Conservation (phyloP, 2,329 filamentous ascomycete species). For the Penicillium griseofulvum region DNA sequence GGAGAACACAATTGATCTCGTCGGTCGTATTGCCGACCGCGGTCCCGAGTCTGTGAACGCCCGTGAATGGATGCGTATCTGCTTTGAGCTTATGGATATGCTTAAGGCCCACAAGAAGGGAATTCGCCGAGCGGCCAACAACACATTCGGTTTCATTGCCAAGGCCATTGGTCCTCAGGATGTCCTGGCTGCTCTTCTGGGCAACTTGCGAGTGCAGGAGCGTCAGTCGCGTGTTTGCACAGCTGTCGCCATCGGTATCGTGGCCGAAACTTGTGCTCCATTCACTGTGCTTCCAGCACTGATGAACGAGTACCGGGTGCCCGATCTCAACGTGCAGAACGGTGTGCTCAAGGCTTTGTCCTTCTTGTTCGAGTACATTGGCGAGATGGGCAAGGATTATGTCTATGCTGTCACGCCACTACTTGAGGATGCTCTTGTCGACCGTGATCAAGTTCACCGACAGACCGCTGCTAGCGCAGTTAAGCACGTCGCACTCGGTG, state of each 20-base stretch:
- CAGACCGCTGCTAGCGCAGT: conserved; percentile 96
- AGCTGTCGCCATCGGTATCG: conserved; percentile 95
- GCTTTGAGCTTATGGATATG: conserved; percentile 98
- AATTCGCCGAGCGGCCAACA: conserved; percentile 95
- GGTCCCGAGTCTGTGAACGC: conserved; percentile 96
- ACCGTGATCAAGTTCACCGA: conserved; percentile 95
- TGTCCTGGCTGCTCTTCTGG: conserved; percentile 89
- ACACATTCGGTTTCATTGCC: conserved; percentile 98
- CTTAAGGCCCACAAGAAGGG: conserved; percentile 99
- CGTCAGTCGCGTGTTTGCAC: conserved; percentile 98
- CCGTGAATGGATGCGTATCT: conserved; percentile 99
- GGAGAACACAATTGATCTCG: conserved; percentile 97
- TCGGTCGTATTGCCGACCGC: conserved; percentile 95
- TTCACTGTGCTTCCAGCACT: conserved; percentile 97
- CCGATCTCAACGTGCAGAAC: conserved; percentile 97
- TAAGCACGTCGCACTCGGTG: conserved; percentile 94
- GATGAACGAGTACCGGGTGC: conserved; percentile 99
- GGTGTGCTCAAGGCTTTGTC: conserved; percentile 95
- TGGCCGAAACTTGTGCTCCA: conserved; percentile 95
- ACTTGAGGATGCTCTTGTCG: conserved; percentile 93
- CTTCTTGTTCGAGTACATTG: conserved; percentile 98
- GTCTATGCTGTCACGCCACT: conserved; percentile 96
- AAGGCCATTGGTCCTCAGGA: conserved; percentile 98
- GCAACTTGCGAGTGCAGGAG: conserved; percentile 95
- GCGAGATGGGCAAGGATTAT: conserved; percentile 99